phyloP scores from a whole-genome alignment of 2,329 filamentous ascomycete species.

The Metarhizium album region DNA sequence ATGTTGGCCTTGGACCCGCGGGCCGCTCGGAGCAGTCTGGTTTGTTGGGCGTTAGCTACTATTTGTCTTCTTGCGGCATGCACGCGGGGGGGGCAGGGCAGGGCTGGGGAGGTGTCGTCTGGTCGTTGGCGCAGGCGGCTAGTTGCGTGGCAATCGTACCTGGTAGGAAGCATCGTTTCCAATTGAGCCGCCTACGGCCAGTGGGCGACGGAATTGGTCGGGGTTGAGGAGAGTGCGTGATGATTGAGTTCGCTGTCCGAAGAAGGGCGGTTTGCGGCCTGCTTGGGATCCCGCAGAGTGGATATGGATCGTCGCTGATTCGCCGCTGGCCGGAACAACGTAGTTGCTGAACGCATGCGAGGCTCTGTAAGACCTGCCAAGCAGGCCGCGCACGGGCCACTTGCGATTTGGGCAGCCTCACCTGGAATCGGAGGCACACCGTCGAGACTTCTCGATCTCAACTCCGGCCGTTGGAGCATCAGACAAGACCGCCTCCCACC shows the following conservation, averaged over 20 bases:
- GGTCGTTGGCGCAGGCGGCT: neutral
- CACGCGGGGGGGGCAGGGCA: neutral
- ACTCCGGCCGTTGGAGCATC: neutral
- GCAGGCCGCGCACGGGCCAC: constrained; percentile 11
- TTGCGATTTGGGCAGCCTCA: neutral
- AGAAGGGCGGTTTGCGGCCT: neutral
- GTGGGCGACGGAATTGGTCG: neutral
- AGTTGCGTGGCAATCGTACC: constrained; percentile 18
- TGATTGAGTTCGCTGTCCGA: constrained; percentile 1
- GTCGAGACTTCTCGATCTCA: neutral
- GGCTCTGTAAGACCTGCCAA: too few relatives aligned
- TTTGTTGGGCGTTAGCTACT: constrained; percentile 1
- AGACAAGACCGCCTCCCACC: neutral
- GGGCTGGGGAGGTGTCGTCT: neutral
- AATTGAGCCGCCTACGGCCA: constrained; percentile 1
- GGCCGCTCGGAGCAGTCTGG: constrained; percentile 39
- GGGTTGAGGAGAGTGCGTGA: neutral
- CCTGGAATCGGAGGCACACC: neutral
- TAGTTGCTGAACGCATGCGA: too few relatives aligned
- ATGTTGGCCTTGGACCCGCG: constrained; percentile 56
- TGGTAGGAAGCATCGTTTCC: constrained; percentile 28
- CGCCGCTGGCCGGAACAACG: constrained; percentile 13
- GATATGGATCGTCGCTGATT: neutral
- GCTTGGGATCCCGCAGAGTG: constrained; percentile 1
- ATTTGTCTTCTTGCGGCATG: neutral